These are phyloP conservation scores for Cladorrhinum samala DNA, from an alignment of 495 filamentous ascomycete genomes.

Conservation along the genomic window DNA sequence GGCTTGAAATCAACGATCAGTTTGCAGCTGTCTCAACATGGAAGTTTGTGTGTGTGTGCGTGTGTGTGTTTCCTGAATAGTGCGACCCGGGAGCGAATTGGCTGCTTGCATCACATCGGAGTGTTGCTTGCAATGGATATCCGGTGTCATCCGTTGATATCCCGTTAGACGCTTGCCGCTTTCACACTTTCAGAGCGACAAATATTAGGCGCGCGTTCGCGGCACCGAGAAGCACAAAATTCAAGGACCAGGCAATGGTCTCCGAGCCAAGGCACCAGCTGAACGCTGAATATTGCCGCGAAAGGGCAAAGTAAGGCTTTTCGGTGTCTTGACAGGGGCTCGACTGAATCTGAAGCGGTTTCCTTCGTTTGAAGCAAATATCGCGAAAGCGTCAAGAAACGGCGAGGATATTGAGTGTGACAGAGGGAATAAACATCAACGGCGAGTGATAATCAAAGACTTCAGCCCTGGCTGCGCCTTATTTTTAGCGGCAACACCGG, in stretches of 20 bases:
- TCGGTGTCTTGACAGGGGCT: conserved; percentile 4
- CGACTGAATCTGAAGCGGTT: background rate
- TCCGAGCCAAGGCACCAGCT: conserved; percentile 14
- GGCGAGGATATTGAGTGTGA: background rate
- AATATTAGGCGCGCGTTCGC: conserved; percentile 10
- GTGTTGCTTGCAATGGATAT: background rate
- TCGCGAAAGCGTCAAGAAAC: conserved; percentile 12
- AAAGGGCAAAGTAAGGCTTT: conserved; percentile 18
- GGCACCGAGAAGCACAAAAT: conserved; percentile 3
- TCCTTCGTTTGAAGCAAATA: conserved; percentile 19
- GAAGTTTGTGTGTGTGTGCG: background rate
- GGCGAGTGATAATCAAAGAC: background rate
- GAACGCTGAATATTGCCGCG: conserved; percentile 10
- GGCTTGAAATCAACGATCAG: background rate
- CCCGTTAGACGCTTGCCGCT: too few species aligned
- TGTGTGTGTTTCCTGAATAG: background rate
- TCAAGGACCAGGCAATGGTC: background rate
- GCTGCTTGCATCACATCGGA: conserved; percentile 1
- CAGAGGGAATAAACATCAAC: background rate
- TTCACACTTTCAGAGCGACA: background rate
- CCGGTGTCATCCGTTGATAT: background rate
- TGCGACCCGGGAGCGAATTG: background rate
- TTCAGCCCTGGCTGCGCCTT: conserved; percentile 19
- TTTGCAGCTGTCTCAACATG: background rate
- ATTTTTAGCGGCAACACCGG: conserved; percentile 10